phyloP scores from a whole-genome alignment of 306 rosid genomes.

The Vigna reflexopilosa region DNA sequence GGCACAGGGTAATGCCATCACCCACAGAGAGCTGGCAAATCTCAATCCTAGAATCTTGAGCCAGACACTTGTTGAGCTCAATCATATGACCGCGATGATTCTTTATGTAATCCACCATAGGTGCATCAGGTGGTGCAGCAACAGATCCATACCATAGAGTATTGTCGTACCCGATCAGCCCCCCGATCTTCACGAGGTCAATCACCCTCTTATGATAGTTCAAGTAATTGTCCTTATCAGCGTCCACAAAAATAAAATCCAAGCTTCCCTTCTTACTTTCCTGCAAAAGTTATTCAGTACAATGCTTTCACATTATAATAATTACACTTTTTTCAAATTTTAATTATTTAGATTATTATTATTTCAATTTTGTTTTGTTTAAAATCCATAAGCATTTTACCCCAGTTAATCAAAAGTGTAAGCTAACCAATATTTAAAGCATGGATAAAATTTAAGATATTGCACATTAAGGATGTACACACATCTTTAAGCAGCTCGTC shows the following conservation, averaged over 20 bases:
- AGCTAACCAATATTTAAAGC: too few relatives aligned
- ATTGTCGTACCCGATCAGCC: slow-evolving; percentile 85
- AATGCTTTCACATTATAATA: too few relatives aligned
- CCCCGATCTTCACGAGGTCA: slow-evolving; percentile 80
- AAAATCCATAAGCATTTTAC: too few relatives aligned
- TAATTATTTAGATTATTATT: too few relatives aligned
- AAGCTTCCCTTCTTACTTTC: slow-evolving; percentile 64
- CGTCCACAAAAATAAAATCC: slow-evolving; percentile 85
- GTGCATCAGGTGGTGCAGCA: slow-evolving; percentile 76
- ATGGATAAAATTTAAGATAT: too few relatives aligned
- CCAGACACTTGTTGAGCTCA: slow-evolving; percentile 79
- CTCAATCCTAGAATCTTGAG: slow-evolving; percentile 79
- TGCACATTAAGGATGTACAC: background rate
- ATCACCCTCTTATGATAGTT: slow-evolving; percentile 83
- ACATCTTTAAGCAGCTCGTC: slow-evolving; percentile 74
- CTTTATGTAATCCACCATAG: slow-evolving; percentile 54
- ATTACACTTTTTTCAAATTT: too few relatives aligned
- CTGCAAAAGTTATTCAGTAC: slow-evolving; percentile 40
- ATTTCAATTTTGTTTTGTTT: too few relatives aligned
- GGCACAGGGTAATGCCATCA: slow-evolving; percentile 88
- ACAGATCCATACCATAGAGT: slow-evolving; percentile 90
- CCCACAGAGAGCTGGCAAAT: slow-evolving; percentile 82
- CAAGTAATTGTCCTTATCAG: slow-evolving; percentile 86
- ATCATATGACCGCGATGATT: slow-evolving; percentile 55
- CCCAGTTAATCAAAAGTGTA: too few relatives aligned